Conservation (phyloP, 1,139 yeast genomes). For the Saccharomyces pastorianus region DNA sequence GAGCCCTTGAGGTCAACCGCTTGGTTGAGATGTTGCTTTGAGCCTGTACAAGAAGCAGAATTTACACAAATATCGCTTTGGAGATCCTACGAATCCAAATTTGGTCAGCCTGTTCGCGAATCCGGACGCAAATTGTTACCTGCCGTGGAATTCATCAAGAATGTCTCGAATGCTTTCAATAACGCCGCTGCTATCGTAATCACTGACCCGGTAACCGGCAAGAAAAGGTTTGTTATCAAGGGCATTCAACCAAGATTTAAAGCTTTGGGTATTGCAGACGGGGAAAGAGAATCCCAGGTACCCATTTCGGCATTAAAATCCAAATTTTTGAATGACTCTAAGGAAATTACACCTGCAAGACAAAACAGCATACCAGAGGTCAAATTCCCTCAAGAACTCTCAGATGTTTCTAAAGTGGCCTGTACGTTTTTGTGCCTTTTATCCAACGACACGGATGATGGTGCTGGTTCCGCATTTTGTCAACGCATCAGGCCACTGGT, state of each 20-base stretch:
- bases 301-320: conserved; percentile 7
- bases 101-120: conserved; percentile 45
- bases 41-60: conserved; percentile 66
- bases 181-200: conserved; percentile 91
- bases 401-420: conserved; percentile 30
- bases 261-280: conserved; percentile 38
- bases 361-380: conserved; percentile 25
- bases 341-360: conserved; percentile 17
- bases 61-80: conserved; percentile 93
- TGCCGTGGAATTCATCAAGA: conserved; percentile 93
- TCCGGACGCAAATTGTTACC: conserved; percentile 59
- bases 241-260: conserved; percentile 68
- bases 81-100: conserved; percentile 89
- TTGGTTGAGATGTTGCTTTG: conserved; percentile 92
- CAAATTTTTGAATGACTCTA: conserved; percentile 17
- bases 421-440: conserved; percentile 28
- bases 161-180: conserved; percentile 86
- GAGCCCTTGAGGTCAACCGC: conserved; percentile 92
- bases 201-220: conserved; percentile 46
- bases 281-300: conserved; percentile 10
- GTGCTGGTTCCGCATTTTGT: conserved; percentile 23
- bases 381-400: conserved; percentile 23
- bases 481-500: conserved; percentile 25
- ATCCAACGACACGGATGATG: conserved; percentile 27
- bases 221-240: conserved; percentile 78